Evolutionary conservation across 129 eudicot genomes (phyloP).

Genomic region (Tanacetum coccineum): DNA sequence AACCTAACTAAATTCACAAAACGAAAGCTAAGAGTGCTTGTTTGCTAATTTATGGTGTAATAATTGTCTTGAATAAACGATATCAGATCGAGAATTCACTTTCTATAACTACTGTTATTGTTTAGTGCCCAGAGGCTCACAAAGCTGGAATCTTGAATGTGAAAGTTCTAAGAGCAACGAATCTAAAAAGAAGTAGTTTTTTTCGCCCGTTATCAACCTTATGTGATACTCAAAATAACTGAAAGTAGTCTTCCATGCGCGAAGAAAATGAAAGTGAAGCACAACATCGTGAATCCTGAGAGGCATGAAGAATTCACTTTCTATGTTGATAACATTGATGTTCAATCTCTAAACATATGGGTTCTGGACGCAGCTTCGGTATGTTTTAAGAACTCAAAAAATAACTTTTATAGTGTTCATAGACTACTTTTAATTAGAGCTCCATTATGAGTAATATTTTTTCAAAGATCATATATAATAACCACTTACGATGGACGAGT

Average conservation of each 20-base stretch:
- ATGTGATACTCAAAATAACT: background rate
- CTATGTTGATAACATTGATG: background rate
- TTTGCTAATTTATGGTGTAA: too few species aligned
- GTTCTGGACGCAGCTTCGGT: background rate
- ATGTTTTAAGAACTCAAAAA: background rate
- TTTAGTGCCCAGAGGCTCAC: too few species aligned
- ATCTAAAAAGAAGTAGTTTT: background rate
- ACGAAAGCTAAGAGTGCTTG: too few species aligned
- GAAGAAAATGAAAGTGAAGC: background rate
- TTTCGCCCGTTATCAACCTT: background rate
- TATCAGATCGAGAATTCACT: too few species aligned
- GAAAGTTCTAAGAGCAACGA: background rate
- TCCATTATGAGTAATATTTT: too few species aligned
- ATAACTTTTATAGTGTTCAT: too few species aligned
- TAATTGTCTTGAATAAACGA: too few species aligned
- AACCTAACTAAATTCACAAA: too few species aligned
- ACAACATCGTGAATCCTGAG: background rate
- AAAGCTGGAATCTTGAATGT: background rate
- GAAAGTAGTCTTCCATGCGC: slow-evolving; percentile 2
- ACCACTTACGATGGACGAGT: too few species aligned
- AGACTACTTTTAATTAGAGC: too few species aligned
- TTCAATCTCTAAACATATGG: background rate
- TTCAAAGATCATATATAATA: too few species aligned
- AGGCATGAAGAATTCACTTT: background rate
- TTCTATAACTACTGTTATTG: too few species aligned